These are phyloP conservation scores for Calonectria pseudoreteaudii DNA, from an alignment of 2,329 filamentous ascomycete genomes.

Conservation along the genomic window DNA sequence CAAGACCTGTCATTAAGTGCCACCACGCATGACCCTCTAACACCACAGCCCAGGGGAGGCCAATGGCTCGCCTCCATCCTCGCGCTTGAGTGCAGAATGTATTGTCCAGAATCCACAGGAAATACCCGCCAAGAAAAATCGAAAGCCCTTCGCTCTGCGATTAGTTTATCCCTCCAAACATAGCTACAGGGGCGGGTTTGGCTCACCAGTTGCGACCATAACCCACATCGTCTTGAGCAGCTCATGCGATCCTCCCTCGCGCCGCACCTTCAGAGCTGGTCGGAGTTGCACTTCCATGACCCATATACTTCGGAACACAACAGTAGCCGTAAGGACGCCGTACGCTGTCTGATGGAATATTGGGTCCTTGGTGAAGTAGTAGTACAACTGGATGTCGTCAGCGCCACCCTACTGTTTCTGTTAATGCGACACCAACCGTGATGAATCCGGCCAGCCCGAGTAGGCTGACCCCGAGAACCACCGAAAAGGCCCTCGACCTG, in stretches of 20 bases:
- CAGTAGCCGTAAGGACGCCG: conserved; percentile 75
- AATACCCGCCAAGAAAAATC: conserved; percentile 80
- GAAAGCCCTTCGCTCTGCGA: conserved; percentile 52
- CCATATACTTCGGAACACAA: conserved; percentile 80
- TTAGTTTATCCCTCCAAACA: not conserved
- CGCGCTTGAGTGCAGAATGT: conserved; percentile 76
- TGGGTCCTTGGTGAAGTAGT: conserved; percentile 85
- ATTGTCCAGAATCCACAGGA: conserved; percentile 85
- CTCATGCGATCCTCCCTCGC: conserved; percentile 60
- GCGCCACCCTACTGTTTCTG: not conserved
- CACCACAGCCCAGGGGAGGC: conserved; percentile 83
- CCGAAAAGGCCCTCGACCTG: conserved; percentile 61
- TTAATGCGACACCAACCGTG: conserved; percentile 66
- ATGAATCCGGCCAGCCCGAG: conserved; percentile 73
- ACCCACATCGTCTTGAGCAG: conserved; percentile 77
- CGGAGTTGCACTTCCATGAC: conserved; percentile 71
- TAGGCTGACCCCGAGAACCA: conserved; percentile 68
- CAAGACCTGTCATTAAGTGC: conserved; percentile 85
- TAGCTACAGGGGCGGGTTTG: conserved; percentile 26
- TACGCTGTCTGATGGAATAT: conserved; percentile 87
- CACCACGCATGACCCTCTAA: conserved; percentile 71
- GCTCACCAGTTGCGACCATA: conserved; percentile 69
- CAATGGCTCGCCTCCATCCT: conserved; percentile 73
- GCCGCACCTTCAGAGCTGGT: conserved; percentile 59
- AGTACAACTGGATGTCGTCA: conserved; percentile 58